Evolutionary conservation across 805 yeast species (phyloP).

Genomic region (Metschnikowia chrysomelidarum): DNA sequence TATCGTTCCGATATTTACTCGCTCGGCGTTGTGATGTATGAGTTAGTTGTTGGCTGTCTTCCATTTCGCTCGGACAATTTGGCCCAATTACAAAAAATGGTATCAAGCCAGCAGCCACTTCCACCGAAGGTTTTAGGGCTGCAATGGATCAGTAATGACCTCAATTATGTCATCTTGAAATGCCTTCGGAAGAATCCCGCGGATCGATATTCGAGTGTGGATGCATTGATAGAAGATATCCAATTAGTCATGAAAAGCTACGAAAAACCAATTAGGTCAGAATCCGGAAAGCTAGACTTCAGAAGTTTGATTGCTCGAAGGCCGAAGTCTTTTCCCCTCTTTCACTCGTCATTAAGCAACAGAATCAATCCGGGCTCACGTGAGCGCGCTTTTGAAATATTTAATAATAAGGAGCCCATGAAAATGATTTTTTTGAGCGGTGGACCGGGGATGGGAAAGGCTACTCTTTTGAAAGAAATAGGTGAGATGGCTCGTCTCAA

Average conservation of each 20-base stretch:
- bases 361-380: not conserved
- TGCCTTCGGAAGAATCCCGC: slow-evolving; percentile 39
- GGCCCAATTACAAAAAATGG: slow-evolving; percentile 36
- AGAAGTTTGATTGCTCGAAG: not conserved
- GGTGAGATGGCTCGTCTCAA: slow-evolving; percentile 31
- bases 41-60: slow-evolving; percentile 40
- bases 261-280: not conserved
- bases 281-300: not conserved
- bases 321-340: slow-evolving; percentile 1
- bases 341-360: slow-evolving; percentile 3
- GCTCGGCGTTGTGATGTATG: slow-evolving; percentile 48
- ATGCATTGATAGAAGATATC: slow-evolving; percentile 35
- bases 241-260: slow-evolving; percentile 20
- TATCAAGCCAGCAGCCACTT: slow-evolving; percentile 39
- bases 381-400: slow-evolving; percentile 4
- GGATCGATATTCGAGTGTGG: slow-evolving; percentile 37
- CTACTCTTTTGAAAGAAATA: slow-evolving; percentile 39
- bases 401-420: slow-evolving; percentile 7
- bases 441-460: slow-evolving; percentile 45
- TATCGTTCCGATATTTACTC: slow-evolving; percentile 48
- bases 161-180: slow-evolving; percentile 41
- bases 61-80: slow-evolving; percentile 44
- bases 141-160: slow-evolving; percentile 24
- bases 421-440: slow-evolving; percentile 37
- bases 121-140: slow-evolving; percentile 31